Evolutionary conservation across 139 green algal genomes (phyloP), one percentile per base, ranked within the genome.

Genomic region (Pleodorina starrii): DNA sequence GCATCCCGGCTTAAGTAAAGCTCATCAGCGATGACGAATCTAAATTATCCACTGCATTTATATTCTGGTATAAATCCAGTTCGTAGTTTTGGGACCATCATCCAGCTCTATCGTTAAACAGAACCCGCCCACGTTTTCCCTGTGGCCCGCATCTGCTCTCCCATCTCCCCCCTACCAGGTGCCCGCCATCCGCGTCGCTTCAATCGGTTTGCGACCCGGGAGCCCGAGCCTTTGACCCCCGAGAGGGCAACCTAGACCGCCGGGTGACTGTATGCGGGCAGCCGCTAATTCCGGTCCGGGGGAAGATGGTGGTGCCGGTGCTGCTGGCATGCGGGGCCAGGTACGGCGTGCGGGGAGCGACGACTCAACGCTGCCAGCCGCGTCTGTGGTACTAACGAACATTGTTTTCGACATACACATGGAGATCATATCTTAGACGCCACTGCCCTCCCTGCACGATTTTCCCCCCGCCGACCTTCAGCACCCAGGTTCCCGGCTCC

Each of bases 161-260:
- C 7, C 7, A 12, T 66, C 25, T 66, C 25, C 54, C 6, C 43
- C 12, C n/a, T 9, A 35, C 17, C 77, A 85, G 77, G 77, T 85
- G 91, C 43, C 66, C 89, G 43, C 25, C 40, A 5, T 44, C 35
- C 35, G 82, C 90, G 0, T 57, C 90, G 11, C 77, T 92, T 5
- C 25, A 57, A 54, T 43, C 63, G 1, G 69, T 85, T 7, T 94
- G 91, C 69, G 91, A 94, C 75, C n/a, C 71, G 42, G 91, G 91
- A 14, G 90, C 60, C 23, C 32, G 27, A 23, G 86, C 90, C 21
- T 38, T 59, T 10, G 90, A 93, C 81, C 40, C 46, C 1, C 74
- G 77, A 38, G 91, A 94, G 25, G 91, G 91, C 17, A 84, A 77
- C 11, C 60, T 94, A 27, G 88, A 90, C 1, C 44, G 79, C 0